These are phyloP conservation scores for Acanthamoeba divionensis DNA, from an alignment of 208 protist species.

Conservation along the genomic window DNA sequence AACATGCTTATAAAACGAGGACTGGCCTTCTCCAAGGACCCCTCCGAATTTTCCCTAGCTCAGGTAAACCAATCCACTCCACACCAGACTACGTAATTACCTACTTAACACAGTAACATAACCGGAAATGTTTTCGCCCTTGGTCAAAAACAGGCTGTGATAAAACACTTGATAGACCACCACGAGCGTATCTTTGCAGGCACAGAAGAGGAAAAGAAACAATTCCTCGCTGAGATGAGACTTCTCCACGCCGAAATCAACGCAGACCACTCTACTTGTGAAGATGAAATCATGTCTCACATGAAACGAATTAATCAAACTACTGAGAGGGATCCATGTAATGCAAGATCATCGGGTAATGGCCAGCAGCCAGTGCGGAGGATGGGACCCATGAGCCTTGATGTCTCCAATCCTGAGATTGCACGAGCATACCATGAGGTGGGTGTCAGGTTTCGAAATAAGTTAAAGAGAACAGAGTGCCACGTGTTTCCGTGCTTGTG, in stretches of 20 bases:
- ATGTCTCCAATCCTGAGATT: constrained; percentile 17
- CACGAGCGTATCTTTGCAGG: too few species aligned
- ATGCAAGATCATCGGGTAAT: too few species aligned
- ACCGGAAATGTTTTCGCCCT: too few species aligned
- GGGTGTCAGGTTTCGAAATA: not conserved
- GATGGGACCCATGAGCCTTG: too few species aligned
- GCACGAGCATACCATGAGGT: constrained; percentile 19
- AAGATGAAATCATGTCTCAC: not conserved
- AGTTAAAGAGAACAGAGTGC: not conserved
- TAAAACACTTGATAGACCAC: not conserved
- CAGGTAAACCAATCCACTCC: too few species aligned
- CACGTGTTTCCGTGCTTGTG: not conserved
- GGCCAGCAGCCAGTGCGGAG: too few species aligned
- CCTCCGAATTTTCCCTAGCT: too few species aligned
- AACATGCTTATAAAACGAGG: not conserved
- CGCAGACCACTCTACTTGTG: not conserved
- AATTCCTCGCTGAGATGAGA: not conserved
- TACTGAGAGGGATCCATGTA: too few species aligned
- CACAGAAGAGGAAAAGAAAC: not conserved
- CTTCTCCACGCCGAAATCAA: not conserved
- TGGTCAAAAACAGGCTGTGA: not conserved
- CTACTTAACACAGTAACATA: too few species aligned
- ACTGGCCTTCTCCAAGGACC: too few species aligned
- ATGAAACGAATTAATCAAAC: too few species aligned
- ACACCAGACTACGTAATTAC: too few species aligned